Evolutionary conservation across 257 asterid genomes (phyloP), one percentile per base, ranked within the genome.

Genomic region (Fraxinus quadrangulata): DNA sequence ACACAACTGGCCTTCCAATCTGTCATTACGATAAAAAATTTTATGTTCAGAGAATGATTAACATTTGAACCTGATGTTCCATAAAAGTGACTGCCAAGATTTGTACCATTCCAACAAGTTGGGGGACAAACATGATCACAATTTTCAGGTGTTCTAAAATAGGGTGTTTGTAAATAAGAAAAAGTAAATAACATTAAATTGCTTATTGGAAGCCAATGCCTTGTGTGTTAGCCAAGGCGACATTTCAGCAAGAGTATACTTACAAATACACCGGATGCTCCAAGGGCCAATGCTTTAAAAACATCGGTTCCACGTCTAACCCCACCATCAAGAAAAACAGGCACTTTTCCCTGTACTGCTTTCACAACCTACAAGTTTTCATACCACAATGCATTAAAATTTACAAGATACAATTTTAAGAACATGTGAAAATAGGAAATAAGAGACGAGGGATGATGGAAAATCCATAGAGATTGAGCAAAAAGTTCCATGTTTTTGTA

Each of bases 251-350:
- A 13, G 6, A 17, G 36, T 24, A 40, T 72, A 85, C 97, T 89
- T 89, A 91, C 96, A 75, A 92, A 92, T 69, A 92, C 90, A 77
- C 92, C 96, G 5, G 96, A 87, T 79, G 97, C 96, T 66, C 97
- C 96, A 26, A 91, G 92, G 42, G 96, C 96, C 75, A 91, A 79
- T 28, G 97, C 97, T 84, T 92, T 92, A 80, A 92, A 92, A 34
- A 92, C 96, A 73, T 91, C 97, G 1, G 95, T 91, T 72, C 97
- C 97, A 6, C 95, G 97, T 78, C 96, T 88, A 56, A 91, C 73
- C 72, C 97, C 97, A 16, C 97, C 95, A 10, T 92, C 97, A 23
- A 92, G 79, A 69, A 88, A 92, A 16, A 92, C 92, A 0, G 96
- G 97, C 56, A 92, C 74, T 76, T 85, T 86, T 21, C 97, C 97